These are phyloP conservation scores for Talaromyces thailandensis DNA, from an alignment of 495 filamentous ascomycete species.

Conservation along the genomic window DNA sequence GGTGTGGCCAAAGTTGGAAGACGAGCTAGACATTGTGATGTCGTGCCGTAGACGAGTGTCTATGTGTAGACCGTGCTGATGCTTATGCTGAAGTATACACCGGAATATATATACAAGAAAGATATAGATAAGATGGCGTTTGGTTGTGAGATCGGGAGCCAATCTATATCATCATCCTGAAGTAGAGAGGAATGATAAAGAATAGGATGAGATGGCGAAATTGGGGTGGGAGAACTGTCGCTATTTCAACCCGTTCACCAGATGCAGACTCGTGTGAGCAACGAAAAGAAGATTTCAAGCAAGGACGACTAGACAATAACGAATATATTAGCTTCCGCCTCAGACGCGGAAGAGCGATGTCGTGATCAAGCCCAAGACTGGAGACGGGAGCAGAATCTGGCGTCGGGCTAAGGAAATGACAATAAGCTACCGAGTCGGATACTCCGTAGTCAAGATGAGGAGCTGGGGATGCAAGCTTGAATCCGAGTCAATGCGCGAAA, in stretches of 20 bases:
- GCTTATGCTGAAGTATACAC: neutral
- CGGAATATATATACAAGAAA: neutral
- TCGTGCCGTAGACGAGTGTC: neutral
- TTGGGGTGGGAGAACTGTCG: neutral
- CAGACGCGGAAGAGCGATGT: slow-evolving; percentile 1
- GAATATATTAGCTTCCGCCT: neutral
- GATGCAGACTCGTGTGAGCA: neutral
- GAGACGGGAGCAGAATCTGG: neutral
- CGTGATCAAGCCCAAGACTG: neutral
- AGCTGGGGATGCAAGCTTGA: neutral
- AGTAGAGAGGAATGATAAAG: neutral
- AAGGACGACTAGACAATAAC: neutral
- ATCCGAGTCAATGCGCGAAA: neutral
- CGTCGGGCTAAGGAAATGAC: neutral
- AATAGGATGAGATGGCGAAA: neutral
- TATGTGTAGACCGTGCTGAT: neutral
- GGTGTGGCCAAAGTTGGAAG: slow-evolving; percentile 55
- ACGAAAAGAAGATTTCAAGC: neutral
- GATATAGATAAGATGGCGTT: neutral
- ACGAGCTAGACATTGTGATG: slow-evolving; percentile 22
- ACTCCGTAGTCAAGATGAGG: neutral
- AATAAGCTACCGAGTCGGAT: neutral
- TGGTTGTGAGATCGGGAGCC: neutral
- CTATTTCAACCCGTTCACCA: slow-evolving; percentile 1
- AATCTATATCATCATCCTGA: neutral